phyloP scores from a whole-genome alignment of 75 land plant genomes.

The Pinus tabuliformis region DNA sequence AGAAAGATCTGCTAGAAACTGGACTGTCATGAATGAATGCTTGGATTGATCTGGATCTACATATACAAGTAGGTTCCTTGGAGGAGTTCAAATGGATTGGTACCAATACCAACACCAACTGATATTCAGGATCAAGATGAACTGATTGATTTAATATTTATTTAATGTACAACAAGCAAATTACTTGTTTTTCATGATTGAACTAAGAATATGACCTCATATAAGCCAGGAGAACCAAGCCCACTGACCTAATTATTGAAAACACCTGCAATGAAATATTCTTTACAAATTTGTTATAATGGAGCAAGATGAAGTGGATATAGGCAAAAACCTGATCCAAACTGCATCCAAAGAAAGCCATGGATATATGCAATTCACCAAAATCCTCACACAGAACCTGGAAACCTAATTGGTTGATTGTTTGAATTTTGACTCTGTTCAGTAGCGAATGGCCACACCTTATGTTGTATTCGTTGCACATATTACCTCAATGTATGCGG shows the following conservation, averaged over 20 bases:
- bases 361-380: background rate
- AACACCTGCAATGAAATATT: background rate
- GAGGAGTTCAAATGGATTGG: too few species aligned
- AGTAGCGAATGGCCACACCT: background rate
- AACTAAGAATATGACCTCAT: background rate
- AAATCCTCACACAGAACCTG: background rate
- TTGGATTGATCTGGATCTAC: too few species aligned
- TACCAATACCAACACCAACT: too few species aligned
- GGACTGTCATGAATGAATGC: too few species aligned
- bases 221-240: background rate
- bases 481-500: background rate
- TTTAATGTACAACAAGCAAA: background rate
- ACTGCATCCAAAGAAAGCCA: background rate
- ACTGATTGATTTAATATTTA: background rate
- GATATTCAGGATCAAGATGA: background rate
- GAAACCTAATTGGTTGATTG: background rate
- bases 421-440: background rate
- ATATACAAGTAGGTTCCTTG: too few species aligned
- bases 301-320: background rate
- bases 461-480: background rate
- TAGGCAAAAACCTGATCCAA: background rate
- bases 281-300: background rate
- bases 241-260: slow-evolving; percentile 2
- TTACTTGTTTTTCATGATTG: background rate
- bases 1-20: too few species aligned